Evolutionary conservation across 202 grass and related monocot genomes (phyloP).

Genomic region (Carex arenaria): DNA sequence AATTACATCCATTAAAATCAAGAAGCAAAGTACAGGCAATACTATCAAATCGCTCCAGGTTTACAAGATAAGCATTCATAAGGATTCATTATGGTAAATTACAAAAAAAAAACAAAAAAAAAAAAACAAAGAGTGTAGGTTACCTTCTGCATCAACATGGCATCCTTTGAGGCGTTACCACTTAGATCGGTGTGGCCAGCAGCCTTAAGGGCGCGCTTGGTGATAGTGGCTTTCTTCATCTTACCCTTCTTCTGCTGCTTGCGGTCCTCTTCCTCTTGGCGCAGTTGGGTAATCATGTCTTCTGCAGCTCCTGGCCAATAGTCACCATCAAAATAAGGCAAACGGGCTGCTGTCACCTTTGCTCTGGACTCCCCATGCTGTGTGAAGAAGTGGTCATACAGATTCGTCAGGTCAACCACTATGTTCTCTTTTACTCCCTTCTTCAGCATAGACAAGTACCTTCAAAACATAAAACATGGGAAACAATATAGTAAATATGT

Average conservation of each 20-base stretch:
- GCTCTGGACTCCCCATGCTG: conserved; percentile 59
- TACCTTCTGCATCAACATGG: conserved; percentile 97
- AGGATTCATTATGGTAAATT: not conserved
- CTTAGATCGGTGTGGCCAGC: conserved; percentile 85
- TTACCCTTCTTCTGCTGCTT: conserved; percentile 94
- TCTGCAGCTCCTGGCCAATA: conserved; percentile 99
- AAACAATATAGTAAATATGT: conserved; percentile 17
- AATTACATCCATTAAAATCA: not conserved
- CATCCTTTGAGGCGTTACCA: conserved; percentile 91
- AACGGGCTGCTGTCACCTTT: conserved; percentile 88
- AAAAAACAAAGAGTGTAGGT: conserved; percentile 14
- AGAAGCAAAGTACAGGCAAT: conserved; percentile 11
- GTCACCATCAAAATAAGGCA: conserved; percentile 98
- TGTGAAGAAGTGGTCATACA: conserved; percentile 93
- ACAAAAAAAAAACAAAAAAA: conserved; percentile 1
- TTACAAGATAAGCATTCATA: not conserved
- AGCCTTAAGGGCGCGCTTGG: conserved; percentile 94
- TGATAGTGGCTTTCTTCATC: conserved; percentile 75
- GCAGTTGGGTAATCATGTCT: conserved; percentile 98
- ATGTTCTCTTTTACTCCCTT: conserved; percentile 91
- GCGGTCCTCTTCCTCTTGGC: conserved; percentile 85
- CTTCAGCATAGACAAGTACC: conserved; percentile 97
- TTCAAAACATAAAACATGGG: conserved; percentile 28
- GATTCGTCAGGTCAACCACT: conserved; percentile 91
- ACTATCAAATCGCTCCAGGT: not conserved